Evolutionary conservation across 176 grass and related monocot genomes (phyloP).

Genomic region (Carex littledalei): DNA sequence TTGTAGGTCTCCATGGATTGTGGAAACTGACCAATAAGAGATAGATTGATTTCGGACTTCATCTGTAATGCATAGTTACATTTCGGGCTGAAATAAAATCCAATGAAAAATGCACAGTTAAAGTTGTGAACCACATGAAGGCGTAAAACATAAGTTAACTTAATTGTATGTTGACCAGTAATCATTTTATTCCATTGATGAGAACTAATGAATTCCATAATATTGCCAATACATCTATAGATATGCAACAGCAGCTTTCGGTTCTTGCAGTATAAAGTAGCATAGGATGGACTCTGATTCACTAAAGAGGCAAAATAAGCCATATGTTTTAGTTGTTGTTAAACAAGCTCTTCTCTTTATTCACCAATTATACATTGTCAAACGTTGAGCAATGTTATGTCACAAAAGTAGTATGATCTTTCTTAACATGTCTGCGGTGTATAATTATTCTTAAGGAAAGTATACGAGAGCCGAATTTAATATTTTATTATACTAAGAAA

Average conservation of each 20-base stretch:
- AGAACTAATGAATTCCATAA: not conserved
- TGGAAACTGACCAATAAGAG: conserved; percentile 62
- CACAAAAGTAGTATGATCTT: no score
- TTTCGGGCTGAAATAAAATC: not conserved
- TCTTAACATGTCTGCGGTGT: no score
- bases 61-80: conserved; percentile 27
- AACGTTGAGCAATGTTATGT: no score
- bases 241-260: conserved; percentile 22
- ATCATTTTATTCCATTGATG: not conserved
- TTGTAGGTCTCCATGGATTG: conserved; percentile 61
- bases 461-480: no score
- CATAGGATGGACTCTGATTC: conserved; percentile 54
- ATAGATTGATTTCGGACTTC: conserved; percentile 64
- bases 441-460: no score
- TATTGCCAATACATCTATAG: conserved; percentile 26
- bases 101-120: not conserved
- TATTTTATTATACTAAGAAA: no score
- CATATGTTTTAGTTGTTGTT: not conserved
- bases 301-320: conserved; percentile 43
- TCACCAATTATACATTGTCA: no score
- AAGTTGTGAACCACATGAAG: not conserved
- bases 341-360: no score
- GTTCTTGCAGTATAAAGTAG: no score
- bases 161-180: not conserved
- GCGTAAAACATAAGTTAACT: not conserved